Evolutionary conservation across 257 asterid genomes (phyloP).

Genomic region (Nicotiana otophora): DNA sequence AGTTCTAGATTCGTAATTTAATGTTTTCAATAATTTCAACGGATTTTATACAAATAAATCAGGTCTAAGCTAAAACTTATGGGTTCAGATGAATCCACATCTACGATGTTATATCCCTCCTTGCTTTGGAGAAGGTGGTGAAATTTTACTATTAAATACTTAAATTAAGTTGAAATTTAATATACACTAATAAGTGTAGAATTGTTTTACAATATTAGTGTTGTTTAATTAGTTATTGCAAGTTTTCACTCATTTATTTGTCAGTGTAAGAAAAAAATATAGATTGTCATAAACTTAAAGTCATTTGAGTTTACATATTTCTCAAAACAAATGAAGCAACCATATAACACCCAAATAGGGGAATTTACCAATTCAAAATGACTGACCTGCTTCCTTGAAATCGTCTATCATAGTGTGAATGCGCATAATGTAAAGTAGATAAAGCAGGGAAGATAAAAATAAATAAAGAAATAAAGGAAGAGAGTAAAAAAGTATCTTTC

Average conservation of each 20-base stretch:
- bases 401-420: constrained; percentile 9
- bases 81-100: too few species aligned
- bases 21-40: too few species aligned
- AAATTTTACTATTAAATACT: not conserved
- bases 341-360: constrained; percentile 9
- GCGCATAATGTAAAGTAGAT: not conserved
- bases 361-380: constrained; percentile 22
- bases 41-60: too few species aligned
- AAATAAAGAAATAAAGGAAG: not conserved
- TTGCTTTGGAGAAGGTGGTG: not conserved
- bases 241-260: not conserved
- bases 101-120: too few species aligned
- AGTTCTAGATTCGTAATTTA: too few species aligned
- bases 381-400: constrained; percentile 29
- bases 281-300: not conserved
- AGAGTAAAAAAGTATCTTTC: not conserved
- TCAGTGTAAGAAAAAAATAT: too few species aligned
- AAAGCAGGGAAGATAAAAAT: not conserved
- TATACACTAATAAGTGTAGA: too few species aligned
- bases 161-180: too few species aligned
- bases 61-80: too few species aligned
- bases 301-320: not conserved
- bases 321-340: constrained; percentile 5
- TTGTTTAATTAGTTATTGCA: too few species aligned
- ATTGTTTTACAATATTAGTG: too few species aligned